phyloP scores from a whole-genome alignment of 2,329 filamentous ascomycete genomes.

The Fusarium succisae region DNA sequence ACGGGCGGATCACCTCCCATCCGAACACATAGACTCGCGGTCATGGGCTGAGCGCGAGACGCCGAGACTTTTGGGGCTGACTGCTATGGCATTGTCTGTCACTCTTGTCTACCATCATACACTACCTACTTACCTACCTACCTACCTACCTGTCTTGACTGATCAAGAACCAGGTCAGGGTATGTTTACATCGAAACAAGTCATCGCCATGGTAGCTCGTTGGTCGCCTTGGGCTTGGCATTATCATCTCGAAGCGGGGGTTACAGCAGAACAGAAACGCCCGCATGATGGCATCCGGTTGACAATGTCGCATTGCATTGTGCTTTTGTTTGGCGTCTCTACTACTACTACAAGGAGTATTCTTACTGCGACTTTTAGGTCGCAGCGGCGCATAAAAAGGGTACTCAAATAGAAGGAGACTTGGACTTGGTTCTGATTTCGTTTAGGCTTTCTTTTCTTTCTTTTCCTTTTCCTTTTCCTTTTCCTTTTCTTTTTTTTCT shows the following conservation, averaged over 20 bases:
- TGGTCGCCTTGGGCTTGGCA: neutral
- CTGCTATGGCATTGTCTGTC: neutral
- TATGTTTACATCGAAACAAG: neutral
- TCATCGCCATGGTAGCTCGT: neutral
- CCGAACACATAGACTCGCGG: slow-evolving; percentile 17
- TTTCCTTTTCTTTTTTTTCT: neutral
- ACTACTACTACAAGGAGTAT: neutral
- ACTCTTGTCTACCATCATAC: neutral
- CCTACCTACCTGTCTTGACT: neutral
- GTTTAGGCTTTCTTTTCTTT: neutral
- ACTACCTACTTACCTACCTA: neutral
- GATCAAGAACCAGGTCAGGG: neutral
- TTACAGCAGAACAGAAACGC: neutral
- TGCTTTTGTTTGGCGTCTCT: neutral
- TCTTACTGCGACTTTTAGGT: slow-evolving; percentile 29
- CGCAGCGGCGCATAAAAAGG: slow-evolving; percentile 23
- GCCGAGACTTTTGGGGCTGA: slow-evolving; percentile 10
- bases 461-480: neutral
- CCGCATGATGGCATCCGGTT: slow-evolving; percentile 15
- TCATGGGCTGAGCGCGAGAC: slow-evolving; percentile 16
- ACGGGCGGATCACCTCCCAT: slow-evolving; percentile 1
- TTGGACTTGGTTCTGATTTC: neutral
- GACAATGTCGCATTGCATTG: neutral
- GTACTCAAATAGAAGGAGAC: neutral
- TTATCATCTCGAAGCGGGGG: neutral